Evolutionary conservation across 306 rosid species (phyloP), one percentile per base, ranked within the genome.

Genomic region (Senna siamea): DNA sequence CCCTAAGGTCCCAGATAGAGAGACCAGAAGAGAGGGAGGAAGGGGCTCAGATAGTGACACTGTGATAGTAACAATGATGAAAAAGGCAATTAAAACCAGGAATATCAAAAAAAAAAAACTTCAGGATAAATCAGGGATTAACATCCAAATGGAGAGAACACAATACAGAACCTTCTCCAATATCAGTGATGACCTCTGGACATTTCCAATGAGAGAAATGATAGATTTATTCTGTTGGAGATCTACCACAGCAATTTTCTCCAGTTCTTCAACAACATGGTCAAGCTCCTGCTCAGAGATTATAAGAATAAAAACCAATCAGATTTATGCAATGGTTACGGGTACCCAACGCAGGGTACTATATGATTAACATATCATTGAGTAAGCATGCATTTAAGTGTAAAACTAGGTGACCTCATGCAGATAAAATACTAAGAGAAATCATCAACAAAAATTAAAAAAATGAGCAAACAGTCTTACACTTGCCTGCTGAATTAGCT

Each of bases 121-220:
- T 59, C 15, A 9, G 15, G 30, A 61, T 61, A 61, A 61, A 61
- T 4, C 30, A 77, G 40, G 52, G 38, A 60, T 50, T 20, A 41
- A 23, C 35, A 75, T 54, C 23, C 40, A 66, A 76, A 70, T 28
- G 19, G 11, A 76, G 62, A 79, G 59, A 75, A 55, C 44, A 47
- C 23, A 76, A 50, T 17, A 72, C 76, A 77, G 55, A 79, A 93
- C 98, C 97, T 89, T 91, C 82, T 91, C 98, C 75, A 93, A 82
- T 83, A 93, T 91, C 46, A 87, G 87, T 38, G 98, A 91, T 13
- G 98, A 93, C 79, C 70, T 89, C 87, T 91, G 97, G 75, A 91
- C 97, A 74, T 93, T 91, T 81, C 98, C 98, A 41, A 93, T 93
- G 69, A 93, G 98, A 76, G 98, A 93, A 40, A 93, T 93, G 53